phyloP scores from a whole-genome alignment of 305 asterid species.

The Fraxinus greggii region DNA sequence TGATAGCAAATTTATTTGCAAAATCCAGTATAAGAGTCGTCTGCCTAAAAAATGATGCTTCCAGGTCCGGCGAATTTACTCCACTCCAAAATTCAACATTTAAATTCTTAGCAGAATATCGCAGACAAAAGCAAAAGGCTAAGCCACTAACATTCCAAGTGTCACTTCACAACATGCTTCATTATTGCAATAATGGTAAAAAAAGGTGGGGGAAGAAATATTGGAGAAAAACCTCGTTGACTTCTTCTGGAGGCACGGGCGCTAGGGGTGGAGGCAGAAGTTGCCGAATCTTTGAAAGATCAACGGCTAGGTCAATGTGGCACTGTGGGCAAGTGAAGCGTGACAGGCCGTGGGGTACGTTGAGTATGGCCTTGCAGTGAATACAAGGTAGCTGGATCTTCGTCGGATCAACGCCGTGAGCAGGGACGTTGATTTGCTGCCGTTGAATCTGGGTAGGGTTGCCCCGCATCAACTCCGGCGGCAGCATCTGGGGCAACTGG shows the following conservation, averaged over 20 bases:
- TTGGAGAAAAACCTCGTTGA: slow-evolving; percentile 26
- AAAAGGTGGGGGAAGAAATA: neutral
- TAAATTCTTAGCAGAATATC: slow-evolving; percentile 8
- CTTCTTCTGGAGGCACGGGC: slow-evolving; percentile 63
- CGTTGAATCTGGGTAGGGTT: slow-evolving; percentile 37
- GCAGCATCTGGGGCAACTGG: slow-evolving; percentile 92
- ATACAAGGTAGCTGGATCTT: slow-evolving; percentile 97
- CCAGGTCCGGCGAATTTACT: neutral
- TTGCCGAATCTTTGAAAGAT: slow-evolving; percentile 60
- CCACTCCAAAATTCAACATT: neutral
- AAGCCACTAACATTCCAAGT: slow-evolving; percentile 16
- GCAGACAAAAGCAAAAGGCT: neutral
- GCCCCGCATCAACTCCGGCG: slow-evolving; percentile 74
- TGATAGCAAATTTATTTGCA: neutral
- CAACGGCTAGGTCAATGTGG: slow-evolving; percentile 65
- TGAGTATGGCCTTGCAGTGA: slow-evolving; percentile 88
- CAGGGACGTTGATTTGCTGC: slow-evolving; percentile 45
- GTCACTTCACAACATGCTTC: neutral
- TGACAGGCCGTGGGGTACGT: slow-evolving; percentile 84
- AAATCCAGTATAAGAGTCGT: neutral
- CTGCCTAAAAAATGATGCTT: neutral
- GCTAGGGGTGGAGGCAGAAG: slow-evolving; percentile 38
- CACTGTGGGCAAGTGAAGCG: slow-evolving; percentile 96
- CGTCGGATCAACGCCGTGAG: slow-evolving; percentile 92
- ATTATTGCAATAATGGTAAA: neutral